A percentile compares a stretch with the other conserved stretches of the same genome.
Evolutionary conservation across 495 filamentous ascomycete species (phyloP).

Genomic region (Pyrenopolyporus hunteri): DNA sequence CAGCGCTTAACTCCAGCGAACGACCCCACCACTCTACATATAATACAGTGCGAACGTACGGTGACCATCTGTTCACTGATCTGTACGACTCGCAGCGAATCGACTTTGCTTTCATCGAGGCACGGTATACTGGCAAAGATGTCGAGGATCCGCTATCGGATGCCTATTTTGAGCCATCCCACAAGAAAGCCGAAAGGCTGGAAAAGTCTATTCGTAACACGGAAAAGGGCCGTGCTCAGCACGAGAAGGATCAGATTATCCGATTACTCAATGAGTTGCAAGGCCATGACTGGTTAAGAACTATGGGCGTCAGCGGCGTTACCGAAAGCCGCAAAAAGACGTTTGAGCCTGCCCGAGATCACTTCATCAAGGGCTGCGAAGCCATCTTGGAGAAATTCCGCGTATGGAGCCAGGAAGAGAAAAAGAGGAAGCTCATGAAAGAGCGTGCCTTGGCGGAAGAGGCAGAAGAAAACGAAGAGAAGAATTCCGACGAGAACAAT

Average conservation of each 20-base stretch:
- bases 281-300: conserved; percentile 89
- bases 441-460: conserved; percentile 61
- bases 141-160: conserved; percentile 73
- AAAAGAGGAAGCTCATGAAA: conserved; percentile 72
- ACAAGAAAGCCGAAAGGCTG: conserved; percentile 79
- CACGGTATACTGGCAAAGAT: conserved; percentile 46
- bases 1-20: conserved; percentile 27
- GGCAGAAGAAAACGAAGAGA: conserved; percentile 49
- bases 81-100: conserved; percentile 60
- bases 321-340: conserved; percentile 82
- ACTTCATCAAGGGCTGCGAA: conserved; percentile 81
- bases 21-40: conserved; percentile 29
- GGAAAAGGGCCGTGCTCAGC: conserved; percentile 87
- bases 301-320: conserved; percentile 89
- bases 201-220: conserved; percentile 94
- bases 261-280: conserved; percentile 84
- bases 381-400: conserved; percentile 84
- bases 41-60: conserved; percentile 54
- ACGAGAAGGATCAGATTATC: conserved; percentile 88
- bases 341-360: conserved; percentile 82
- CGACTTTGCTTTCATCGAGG: conserved; percentile 60
- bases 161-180: conserved; percentile 67
- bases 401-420: conserved; percentile 88
- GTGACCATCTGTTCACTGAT: conserved; percentile 52
- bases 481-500: conserved; percentile 40